Percentiles rank a stretch among this genome's conserved stretches.
These are phyloP conservation scores for Blattamonas nauphoetae DNA, from an alignment of 78 protist genomes.

Conservation along the genomic window DNA sequence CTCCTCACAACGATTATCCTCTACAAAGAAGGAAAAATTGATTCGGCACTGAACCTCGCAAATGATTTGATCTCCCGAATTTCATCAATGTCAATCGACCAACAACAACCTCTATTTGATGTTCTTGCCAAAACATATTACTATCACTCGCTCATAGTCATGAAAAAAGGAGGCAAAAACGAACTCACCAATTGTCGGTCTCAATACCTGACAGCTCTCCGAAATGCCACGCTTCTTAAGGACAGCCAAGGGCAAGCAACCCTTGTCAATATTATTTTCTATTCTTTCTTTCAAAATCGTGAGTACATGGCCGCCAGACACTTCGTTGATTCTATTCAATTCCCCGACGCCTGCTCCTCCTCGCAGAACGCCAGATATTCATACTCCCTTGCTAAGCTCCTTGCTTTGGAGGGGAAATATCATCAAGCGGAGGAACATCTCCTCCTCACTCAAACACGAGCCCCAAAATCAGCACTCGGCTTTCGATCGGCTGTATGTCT, in stretches of 20 bases:
- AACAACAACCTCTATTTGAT: neutral
- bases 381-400: neutral
- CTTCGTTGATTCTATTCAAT: neutral
- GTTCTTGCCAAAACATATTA: neutral
- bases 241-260: neutral
- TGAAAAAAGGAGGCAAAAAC: neutral
- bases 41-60: neutral
- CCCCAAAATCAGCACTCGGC: neutral
- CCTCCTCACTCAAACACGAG: neutral
- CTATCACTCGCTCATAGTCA: neutral
- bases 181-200: neutral
- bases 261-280: neutral
- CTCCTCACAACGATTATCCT: neutral
- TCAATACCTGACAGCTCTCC: neutral
- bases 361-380: neutral
- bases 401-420: neutral
- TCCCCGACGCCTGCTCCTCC: neutral
- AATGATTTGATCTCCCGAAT: neutral
- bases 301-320: neutral
- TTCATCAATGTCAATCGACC: neutral
- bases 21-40: neutral
- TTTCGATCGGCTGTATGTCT: neutral
- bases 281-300: neutral
- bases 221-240: neutral
- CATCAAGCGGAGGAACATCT: neutral